Evolutionary conservation across 345 rosid species (phyloP).

Genomic region (Murraya koenigii): DNA sequence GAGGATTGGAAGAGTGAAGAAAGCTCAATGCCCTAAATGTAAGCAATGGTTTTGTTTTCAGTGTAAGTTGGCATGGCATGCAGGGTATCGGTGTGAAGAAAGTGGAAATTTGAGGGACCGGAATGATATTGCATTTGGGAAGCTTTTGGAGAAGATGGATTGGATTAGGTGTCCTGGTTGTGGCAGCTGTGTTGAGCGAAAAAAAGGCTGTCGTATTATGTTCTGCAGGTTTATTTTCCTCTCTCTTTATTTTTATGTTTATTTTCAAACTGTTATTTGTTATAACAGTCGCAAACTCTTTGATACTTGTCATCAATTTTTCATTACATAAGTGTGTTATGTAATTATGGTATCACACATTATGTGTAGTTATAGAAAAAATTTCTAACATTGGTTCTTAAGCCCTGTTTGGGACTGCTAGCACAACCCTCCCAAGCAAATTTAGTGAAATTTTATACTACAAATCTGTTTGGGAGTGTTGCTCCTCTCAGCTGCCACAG

Average conservation of each 20-base stretch:
- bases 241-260: neutral
- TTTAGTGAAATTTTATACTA: no score
- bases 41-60: slow-evolving; percentile 26
- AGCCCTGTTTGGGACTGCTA: no score
- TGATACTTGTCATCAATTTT: no score
- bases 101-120: slow-evolving; percentile 16
- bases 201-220: slow-evolving; percentile 22
- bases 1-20: slow-evolving; percentile 15
- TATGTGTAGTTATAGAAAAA: no score
- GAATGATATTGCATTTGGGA: slow-evolving; percentile 25
- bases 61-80: slow-evolving; percentile 33
- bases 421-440: no score
- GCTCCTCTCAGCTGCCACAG: no score
- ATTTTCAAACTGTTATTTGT: neutral
- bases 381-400: no score
- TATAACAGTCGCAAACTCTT: no score
- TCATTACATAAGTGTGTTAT: no score
- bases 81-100: slow-evolving; percentile 28
- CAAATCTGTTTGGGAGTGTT: no score
- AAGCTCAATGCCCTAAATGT: slow-evolving; percentile 27
- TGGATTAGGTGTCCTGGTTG: slow-evolving; percentile 34
- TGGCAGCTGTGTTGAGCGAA: slow-evolving; percentile 26
- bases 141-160: slow-evolving; percentile 21
- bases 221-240: slow-evolving; percentile 24
- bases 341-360: no score